Evolutionary conservation across 23 red algal genomes (phyloP).

Genomic region (Gracilaria gracilis): DNA sequence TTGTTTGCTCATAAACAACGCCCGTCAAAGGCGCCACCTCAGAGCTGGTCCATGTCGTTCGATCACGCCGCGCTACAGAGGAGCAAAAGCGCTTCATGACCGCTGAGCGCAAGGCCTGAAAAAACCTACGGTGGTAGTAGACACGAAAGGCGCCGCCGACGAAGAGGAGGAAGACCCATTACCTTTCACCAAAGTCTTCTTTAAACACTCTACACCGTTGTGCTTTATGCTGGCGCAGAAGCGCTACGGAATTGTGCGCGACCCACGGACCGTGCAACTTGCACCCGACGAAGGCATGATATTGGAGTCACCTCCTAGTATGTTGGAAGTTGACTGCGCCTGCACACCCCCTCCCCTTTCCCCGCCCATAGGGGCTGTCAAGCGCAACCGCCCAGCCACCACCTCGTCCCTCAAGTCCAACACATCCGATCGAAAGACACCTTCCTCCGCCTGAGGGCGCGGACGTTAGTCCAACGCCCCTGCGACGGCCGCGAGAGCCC

Average conservation of each 20-base stretch:
- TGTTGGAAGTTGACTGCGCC: conserved; percentile 36
- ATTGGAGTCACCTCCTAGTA: conserved; percentile 9
- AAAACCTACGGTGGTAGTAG: neutral
- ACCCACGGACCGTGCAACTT: conserved; percentile 11
- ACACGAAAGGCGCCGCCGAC: conserved; percentile 17
- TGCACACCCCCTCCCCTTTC: too few relatives aligned
- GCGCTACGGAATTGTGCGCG: conserved; percentile 39
- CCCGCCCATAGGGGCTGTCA: conserved; percentile 61
- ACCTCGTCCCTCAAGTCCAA: conserved; percentile 52
- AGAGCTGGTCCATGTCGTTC: neutral
- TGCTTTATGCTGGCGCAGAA: conserved; percentile 19
- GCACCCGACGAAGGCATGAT: conserved; percentile 32
- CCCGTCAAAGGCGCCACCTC: neutral
- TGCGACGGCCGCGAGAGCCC: conserved; percentile 63
- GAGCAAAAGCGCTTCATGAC: conserved; percentile 46
- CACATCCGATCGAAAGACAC: conserved; percentile 46
- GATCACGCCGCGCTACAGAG: conserved; percentile 13
- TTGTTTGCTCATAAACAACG: neutral
- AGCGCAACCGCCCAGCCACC: conserved; percentile 60
- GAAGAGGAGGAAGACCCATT: conserved; percentile 43
- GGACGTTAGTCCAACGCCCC: conserved; percentile 58
- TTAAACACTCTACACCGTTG: conserved; percentile 13
- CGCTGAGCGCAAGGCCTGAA: conserved; percentile 15
- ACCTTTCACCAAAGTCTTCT: conserved; percentile 48
- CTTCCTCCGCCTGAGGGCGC: conserved; percentile 43